A percentile compares a stretch with the other conserved stretches of the same genome.
These are phyloP conservation scores for Xylaria sp. DNA, from an alignment of 2,329 filamentous ascomycete genomes.

Conservation along the genomic window DNA sequence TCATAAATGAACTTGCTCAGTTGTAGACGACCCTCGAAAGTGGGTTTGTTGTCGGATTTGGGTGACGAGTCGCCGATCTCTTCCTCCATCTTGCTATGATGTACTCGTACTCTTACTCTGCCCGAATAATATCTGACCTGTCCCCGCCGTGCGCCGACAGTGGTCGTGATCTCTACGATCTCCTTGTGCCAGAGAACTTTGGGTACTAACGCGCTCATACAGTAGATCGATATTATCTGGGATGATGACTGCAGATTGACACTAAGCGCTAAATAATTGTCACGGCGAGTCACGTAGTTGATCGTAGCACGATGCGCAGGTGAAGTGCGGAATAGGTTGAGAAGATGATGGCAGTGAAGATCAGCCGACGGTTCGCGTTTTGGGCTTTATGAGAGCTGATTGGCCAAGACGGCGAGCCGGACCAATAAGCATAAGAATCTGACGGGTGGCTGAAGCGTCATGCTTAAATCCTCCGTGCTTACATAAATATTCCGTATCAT, in stretches of 20 bases:
- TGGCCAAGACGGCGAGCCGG: background rate
- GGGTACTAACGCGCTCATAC: background rate
- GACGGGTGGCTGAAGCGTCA: background rate
- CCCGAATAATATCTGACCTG: background rate
- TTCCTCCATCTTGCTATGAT: slow-evolving; percentile 4
- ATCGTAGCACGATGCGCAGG: background rate
- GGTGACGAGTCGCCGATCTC: slow-evolving; percentile 5
- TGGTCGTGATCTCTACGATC: background rate
- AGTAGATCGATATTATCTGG: background rate
- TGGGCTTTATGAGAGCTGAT: background rate
- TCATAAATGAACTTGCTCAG: slow-evolving; percentile 27
- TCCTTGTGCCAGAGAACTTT: background rate
- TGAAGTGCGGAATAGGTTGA: background rate
- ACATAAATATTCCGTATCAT: slow-evolving; percentile 1
- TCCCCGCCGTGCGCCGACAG: background rate
- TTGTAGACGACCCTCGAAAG: slow-evolving; percentile 28
- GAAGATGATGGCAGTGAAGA: background rate
- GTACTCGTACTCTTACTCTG: background rate
- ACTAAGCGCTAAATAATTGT: background rate
- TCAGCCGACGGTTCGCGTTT: background rate
- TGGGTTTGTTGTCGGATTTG: slow-evolving; percentile 17
- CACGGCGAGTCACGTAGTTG: background rate
- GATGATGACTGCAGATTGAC: background rate
- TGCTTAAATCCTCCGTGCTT: slow-evolving; percentile 1
- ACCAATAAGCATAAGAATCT: slow-evolving; percentile 6